Conservation (phyloP, 495 filamentous ascomycete species). For the Aspergillus asperescens region DNA sequence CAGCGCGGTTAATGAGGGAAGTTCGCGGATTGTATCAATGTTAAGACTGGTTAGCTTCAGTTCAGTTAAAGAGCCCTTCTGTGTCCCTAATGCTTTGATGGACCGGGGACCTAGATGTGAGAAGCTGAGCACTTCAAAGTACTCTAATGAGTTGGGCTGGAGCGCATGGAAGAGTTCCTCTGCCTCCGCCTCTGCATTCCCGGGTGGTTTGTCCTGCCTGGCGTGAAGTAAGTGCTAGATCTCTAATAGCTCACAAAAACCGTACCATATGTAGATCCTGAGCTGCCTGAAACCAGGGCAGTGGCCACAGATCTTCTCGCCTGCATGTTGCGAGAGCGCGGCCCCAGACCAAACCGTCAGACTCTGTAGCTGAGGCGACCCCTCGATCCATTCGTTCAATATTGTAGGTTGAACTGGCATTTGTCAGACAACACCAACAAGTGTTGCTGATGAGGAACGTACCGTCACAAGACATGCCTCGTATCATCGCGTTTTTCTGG, state of each 20-base stretch:
- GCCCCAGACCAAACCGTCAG: slow-evolving; percentile 55
- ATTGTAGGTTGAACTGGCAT: slow-evolving; percentile 32
- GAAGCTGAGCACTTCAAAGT: slow-evolving; percentile 52
- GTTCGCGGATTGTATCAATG: slow-evolving; percentile 35
- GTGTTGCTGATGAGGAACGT: slow-evolving; percentile 24
- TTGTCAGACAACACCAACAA: slow-evolving; percentile 1
- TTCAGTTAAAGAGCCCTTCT: slow-evolving; percentile 50
- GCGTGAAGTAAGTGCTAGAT: not conserved
- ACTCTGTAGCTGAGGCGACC: slow-evolving; percentile 39
- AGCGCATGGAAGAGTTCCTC: slow-evolving; percentile 55
- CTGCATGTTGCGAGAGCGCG: slow-evolving; percentile 48
- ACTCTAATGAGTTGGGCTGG: slow-evolving; percentile 51
- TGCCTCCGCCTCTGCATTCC: slow-evolving; percentile 47
- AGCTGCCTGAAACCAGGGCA: slow-evolving; percentile 60
- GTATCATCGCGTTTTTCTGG: slow-evolving; percentile 46
- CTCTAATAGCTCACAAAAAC: not conserved
- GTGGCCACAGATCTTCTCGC: slow-evolving; percentile 46
- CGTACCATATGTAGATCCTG: slow-evolving; percentile 50
- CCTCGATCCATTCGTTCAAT: slow-evolving; percentile 43
- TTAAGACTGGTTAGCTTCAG: slow-evolving; percentile 51
- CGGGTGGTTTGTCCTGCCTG: slow-evolving; percentile 12
- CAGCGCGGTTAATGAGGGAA: slow-evolving; percentile 41
- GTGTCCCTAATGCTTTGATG: slow-evolving; percentile 53
- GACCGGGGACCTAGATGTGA: slow-evolving; percentile 49
- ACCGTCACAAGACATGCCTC: slow-evolving; percentile 45